Percentiles rank a stretch among this genome's conserved stretches.
Conservation (phyloP, 2,329 filamentous ascomycete species). For the Xylaria digitata region DNA sequence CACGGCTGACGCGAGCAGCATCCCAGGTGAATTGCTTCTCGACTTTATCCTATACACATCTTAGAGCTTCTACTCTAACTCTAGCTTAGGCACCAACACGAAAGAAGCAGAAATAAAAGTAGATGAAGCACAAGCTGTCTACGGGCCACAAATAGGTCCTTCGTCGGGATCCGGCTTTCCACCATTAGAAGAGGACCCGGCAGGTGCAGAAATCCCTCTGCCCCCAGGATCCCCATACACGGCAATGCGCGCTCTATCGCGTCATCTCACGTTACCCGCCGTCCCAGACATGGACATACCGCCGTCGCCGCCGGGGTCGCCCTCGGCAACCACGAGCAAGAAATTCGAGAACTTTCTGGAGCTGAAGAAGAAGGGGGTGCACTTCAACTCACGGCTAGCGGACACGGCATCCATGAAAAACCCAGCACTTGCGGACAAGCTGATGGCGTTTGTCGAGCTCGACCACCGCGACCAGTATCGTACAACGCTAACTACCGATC, state of each 20-base stretch:
- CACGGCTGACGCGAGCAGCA: constrained; percentile 33
- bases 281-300: constrained; percentile 80
- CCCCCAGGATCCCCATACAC: constrained; percentile 74
- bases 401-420: constrained; percentile 75
- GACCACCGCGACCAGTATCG: constrained; percentile 70
- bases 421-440: constrained; percentile 76
- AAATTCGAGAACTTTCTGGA: constrained; percentile 80
- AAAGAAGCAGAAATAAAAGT: constrained; percentile 26
- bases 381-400: constrained; percentile 82
- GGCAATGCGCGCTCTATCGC: constrained; percentile 70
- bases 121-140: constrained; percentile 41
- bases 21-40: constrained; percentile 41
- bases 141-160: constrained; percentile 49
- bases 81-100: constrained; percentile 26
- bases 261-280: constrained; percentile 78
- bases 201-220: constrained; percentile 41
- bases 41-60: not conserved
- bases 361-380: constrained; percentile 79
- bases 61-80: constrained; percentile 17
- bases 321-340: constrained; percentile 63
- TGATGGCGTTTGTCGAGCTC: constrained; percentile 74
- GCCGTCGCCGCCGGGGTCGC: constrained; percentile 74
- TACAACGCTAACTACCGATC: constrained; percentile 66
- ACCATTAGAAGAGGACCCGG: constrained; percentile 48
- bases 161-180: constrained; percentile 45